phyloP scores from a whole-genome alignment of 345 rosid species.

The Pseudoturritis turrita region DNA sequence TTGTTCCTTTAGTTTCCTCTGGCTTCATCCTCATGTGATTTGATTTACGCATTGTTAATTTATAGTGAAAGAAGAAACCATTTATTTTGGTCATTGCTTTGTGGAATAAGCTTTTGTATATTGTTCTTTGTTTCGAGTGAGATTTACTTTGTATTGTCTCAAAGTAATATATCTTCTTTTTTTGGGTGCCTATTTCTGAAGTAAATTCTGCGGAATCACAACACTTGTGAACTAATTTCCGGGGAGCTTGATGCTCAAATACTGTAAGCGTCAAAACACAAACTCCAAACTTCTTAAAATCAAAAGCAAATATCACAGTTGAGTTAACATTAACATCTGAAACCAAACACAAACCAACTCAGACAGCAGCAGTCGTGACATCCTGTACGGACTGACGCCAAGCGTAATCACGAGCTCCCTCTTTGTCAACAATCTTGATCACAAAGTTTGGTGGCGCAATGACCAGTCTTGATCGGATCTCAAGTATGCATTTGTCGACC shows the following conservation, averaged over 20 bases:
- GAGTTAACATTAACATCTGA: constrained; percentile 16
- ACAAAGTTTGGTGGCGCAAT: constrained; percentile 95
- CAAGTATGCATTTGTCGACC: constrained; percentile 87
- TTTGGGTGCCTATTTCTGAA: background rate
- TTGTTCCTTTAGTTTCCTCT: background rate
- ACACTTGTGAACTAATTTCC: background rate
- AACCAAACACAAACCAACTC: constrained; percentile 22
- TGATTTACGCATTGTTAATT: background rate
- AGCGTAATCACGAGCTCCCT: constrained; percentile 82
- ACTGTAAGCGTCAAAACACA: constrained; percentile 1
- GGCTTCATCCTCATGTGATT: background rate
- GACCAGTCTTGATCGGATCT: constrained; percentile 83
- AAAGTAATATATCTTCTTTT: background rate
- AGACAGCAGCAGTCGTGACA: constrained; percentile 29
- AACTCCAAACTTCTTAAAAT: background rate
- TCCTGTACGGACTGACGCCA: constrained; percentile 84
- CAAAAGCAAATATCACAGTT: constrained; percentile 7
- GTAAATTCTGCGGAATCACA: background rate
- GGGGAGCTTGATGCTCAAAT: background rate
- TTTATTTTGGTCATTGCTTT: constrained; percentile 9
- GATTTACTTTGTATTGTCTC: background rate
- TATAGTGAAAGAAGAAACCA: background rate
- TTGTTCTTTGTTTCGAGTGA: constrained; percentile 15
- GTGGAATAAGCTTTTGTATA: constrained; percentile 13
- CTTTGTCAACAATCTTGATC: constrained; percentile 94